Percentiles rank a stretch among this genome's conserved stretches.
phyloP scores from a whole-genome alignment of 148 eudicot species.

The Camellia granthamiana region DNA sequence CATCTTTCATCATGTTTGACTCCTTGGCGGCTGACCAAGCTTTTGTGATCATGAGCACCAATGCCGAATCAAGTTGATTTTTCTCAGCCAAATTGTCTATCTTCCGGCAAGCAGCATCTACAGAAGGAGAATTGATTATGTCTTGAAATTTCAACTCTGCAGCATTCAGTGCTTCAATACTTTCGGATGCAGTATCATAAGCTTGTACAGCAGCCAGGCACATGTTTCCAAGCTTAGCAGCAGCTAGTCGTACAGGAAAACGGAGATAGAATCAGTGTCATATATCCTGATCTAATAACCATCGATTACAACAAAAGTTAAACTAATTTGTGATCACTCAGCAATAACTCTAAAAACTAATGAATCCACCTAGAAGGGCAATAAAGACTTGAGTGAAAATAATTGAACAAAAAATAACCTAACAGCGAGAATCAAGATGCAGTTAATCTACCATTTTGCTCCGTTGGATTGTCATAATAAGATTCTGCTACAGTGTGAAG shows the following conservation, averaged over 20 bases:
- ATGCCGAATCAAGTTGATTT: conserved; percentile 84
- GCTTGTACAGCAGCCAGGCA: conserved; percentile 84
- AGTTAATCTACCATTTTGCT: conserved; percentile 66
- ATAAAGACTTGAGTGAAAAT: conserved; percentile 8
- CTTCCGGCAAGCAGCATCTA: conserved; percentile 80
- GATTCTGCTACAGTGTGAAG: conserved; percentile 77
- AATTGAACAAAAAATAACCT: not conserved
- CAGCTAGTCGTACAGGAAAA: conserved; percentile 41
- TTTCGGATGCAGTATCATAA: conserved; percentile 74
- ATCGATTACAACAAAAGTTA: not conserved
- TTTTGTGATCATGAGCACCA: conserved; percentile 75
- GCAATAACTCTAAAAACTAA: not conserved
- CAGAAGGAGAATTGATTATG: conserved; percentile 78
- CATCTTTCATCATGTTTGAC: conserved; percentile 75
- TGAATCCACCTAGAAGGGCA: conserved; percentile 15
- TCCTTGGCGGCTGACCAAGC: conserved; percentile 96
- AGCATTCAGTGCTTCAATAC: conserved; percentile 68
- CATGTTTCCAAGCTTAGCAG: conserved; percentile 63
- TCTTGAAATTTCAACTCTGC: conserved; percentile 88
- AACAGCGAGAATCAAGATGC: conserved; percentile 8
- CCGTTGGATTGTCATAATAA: conserved; percentile 63
- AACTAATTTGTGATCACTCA: not conserved
- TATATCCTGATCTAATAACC: no score
- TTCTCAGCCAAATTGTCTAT: conserved; percentile 82
- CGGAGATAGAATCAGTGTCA: not conserved